Conservation (phyloP, 805 yeast species). For the Candida hispaniensis region DNA sequence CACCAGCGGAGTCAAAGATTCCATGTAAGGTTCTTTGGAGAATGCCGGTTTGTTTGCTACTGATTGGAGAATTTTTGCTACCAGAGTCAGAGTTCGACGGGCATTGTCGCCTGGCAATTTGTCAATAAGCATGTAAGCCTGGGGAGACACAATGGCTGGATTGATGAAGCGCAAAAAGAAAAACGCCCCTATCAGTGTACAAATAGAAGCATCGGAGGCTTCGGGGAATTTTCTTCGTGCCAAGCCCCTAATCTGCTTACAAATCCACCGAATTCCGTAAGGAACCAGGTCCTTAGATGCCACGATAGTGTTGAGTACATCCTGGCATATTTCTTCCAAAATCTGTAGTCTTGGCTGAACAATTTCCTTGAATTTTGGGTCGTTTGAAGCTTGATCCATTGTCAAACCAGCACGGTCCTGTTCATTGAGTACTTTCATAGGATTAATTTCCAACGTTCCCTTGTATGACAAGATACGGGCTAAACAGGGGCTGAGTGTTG, state of each 20-base stretch:
- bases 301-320: slow-evolving; percentile 43
- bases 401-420: slow-evolving; percentile 20
- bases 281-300: slow-evolving; percentile 52
- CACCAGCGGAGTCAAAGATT: slow-evolving; percentile 23
- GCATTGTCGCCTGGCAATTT: slow-evolving; percentile 31
- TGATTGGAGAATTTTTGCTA: slow-evolving; percentile 77
- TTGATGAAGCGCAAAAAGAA: slow-evolving; percentile 70
- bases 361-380: slow-evolving; percentile 26
- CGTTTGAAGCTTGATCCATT: slow-evolving; percentile 26
- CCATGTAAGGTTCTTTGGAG: slow-evolving; percentile 39
- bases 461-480: slow-evolving; percentile 23
- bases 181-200: slow-evolving; percentile 62
- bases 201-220: slow-evolving; percentile 32
- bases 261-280: slow-evolving; percentile 55
- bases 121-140: slow-evolving; percentile 37
- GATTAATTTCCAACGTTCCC: slow-evolving; percentile 29
- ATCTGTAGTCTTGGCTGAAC: slow-evolving; percentile 16
- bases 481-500: slow-evolving; percentile 25
- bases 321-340: slow-evolving; percentile 11
- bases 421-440: slow-evolving; percentile 28
- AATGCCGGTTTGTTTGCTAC: slow-evolving; percentile 74
- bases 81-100: slow-evolving; percentile 58
- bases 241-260: slow-evolving; percentile 51
- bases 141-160: slow-evolving; percentile 88
- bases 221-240: slow-evolving; percentile 52